Evolutionary conservation across 2,329 filamentous ascomycete species (phyloP), one percentile per base, ranked within the genome.

Genomic region (Aspergillus luchuensis): DNA sequence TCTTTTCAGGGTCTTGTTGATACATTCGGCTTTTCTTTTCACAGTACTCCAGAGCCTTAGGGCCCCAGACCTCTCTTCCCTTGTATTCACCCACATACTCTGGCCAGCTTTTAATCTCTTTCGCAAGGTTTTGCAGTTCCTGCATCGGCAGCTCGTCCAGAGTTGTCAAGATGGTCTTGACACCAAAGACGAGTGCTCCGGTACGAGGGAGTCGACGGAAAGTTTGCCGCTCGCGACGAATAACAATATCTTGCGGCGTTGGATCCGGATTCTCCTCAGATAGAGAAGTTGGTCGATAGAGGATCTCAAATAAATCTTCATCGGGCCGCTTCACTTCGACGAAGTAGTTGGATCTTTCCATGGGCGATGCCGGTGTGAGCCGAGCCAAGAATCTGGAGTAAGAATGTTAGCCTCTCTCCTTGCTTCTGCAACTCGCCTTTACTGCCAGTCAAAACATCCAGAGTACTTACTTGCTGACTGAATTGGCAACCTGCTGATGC

Each of bases 301-400:
- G 76, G 11, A 79, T 76, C 3, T 80, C 71, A 1, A 75, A 69
- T 21, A 80, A 69, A 36, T 72, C 65, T 47, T 76, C 71, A 25
- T 71, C 64, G 28, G 75, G 67, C 2, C 72, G 70, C 21, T 74
- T 77, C 8, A 81, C 78, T 70, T 85, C 82, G 45, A 85, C 72
- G 61, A 84, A 84, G 61, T 80, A 78, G 59, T 80, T 81, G 38
- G 74, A 78, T 41, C 81, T 78, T 64, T 83, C 80, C 80, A 83
- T 82, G 33, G 77, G 74, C 0, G 75, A 75, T 17, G 68, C 71
- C 4, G 76, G 72, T 0, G 78, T 76, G 13, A 82, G 71, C n/a
- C 80, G 78, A 43, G 74, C 72, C 55, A 83, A 77, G 65, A 83
- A 83, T 61, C 80, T 79, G 25, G 54, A 48, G 48, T 48, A 38